These are phyloP conservation scores for Somion occarium DNA, from an alignment of 1,284 basidiomycete species.

Conservation along the genomic window DNA sequence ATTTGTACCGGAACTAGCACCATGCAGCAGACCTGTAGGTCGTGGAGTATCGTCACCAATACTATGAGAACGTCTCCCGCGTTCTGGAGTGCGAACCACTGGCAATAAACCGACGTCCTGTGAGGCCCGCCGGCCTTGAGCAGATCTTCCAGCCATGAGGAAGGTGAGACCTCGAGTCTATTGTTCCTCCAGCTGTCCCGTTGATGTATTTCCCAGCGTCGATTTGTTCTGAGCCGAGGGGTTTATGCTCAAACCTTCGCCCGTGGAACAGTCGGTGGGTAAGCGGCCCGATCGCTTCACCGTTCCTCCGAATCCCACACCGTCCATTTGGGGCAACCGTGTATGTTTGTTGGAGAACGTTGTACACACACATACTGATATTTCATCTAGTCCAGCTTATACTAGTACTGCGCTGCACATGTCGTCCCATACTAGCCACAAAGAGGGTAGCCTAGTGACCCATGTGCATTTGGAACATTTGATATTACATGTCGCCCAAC, in stretches of 20 bases:
- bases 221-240: too few relatives aligned
- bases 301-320: neutral
- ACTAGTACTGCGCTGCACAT: too few relatives aligned
- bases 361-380: too few relatives aligned
- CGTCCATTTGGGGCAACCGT: neutral
- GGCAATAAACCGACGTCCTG: slow-evolving; percentile 14
- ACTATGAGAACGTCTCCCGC: slow-evolving; percentile 22
- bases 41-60: slow-evolving; percentile 24
- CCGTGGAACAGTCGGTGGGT: neutral
- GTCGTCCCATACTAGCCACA: too few relatives aligned
- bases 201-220: too few relatives aligned
- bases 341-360: neutral
- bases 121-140: slow-evolving; percentile 14
- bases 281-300: neutral
- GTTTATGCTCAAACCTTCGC: too few relatives aligned
- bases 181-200: too few relatives aligned
- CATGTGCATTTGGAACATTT: too few relatives aligned
- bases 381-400: too few relatives aligned
- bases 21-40: slow-evolving; percentile 11
- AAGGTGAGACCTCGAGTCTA: neutral
- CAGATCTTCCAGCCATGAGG: slow-evolving; percentile 16
- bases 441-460: too few relatives aligned
- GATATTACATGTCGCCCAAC: too few relatives aligned
- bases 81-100: slow-evolving; percentile 18
- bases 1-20: slow-evolving; percentile 8